Evolutionary conservation across 495 filamentous ascomycete species (phyloP).

Genomic region (Hypoxylon fuscum): DNA sequence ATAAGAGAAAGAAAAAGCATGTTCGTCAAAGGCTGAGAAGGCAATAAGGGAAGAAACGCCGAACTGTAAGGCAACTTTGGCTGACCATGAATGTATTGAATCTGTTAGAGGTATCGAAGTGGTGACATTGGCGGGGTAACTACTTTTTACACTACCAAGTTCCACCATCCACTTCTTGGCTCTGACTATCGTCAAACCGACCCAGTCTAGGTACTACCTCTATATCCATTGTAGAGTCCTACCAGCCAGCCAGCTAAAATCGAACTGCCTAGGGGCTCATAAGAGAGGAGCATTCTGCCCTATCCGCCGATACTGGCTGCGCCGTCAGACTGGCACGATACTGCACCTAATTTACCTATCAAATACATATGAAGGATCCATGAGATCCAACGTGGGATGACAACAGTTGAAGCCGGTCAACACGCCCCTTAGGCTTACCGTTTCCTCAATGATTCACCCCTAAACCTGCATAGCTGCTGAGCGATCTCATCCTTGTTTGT

Average conservation of each 20-base stretch:
- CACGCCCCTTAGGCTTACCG: constrained; percentile 4
- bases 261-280: background rate
- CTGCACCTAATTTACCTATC: constrained; percentile 7
- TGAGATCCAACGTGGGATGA: constrained; percentile 21
- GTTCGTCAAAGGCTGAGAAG: no score
- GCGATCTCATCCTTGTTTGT: constrained; percentile 14
- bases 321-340: constrained; percentile 18
- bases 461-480: constrained; percentile 5
- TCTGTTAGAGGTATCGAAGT: no score
- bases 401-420: constrained; percentile 7
- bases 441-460: background rate
- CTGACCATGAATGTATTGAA: no score
- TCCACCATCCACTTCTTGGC: constrained; percentile 17
- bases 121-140: constrained; percentile 27
- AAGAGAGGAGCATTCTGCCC: constrained; percentile 22
- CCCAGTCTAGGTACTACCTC: constrained; percentile 21
- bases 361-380: constrained; percentile 8
- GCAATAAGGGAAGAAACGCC: no score
- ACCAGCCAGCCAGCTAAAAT: no score
- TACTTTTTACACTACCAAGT: constrained; percentile 12
- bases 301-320: constrained; percentile 26
- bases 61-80: no score
- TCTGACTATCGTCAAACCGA: constrained; percentile 13
- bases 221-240: no score
- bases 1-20: background rate